Evolutionary conservation across 2,329 filamentous ascomycete genomes (phyloP).

Genomic region (Phaeoacremonium minimum): DNA sequence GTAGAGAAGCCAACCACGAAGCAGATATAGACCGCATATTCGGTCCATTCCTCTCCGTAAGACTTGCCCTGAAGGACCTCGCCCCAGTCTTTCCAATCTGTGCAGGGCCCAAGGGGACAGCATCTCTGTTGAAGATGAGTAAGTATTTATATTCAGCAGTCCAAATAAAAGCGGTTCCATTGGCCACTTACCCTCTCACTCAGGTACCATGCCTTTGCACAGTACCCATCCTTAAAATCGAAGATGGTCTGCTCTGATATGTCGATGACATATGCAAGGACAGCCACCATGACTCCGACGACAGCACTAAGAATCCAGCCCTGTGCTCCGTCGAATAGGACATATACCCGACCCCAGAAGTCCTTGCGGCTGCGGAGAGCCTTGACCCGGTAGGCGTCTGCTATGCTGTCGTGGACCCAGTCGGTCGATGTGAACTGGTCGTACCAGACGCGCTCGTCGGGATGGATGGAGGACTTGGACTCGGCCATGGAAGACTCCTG

Average conservation of each 20-base stretch:
- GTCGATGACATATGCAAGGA: conserved; percentile 84
- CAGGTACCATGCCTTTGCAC: conserved; percentile 64
- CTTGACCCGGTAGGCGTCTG: conserved; percentile 86
- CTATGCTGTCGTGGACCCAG: conserved; percentile 97
- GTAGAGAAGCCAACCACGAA: conserved; percentile 67
- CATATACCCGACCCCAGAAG: conserved; percentile 71
- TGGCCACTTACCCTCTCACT: conserved; percentile 57
- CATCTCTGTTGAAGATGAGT: conserved; percentile 35
- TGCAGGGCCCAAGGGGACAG: conserved; percentile 52
- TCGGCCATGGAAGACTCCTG: conserved; percentile 57
- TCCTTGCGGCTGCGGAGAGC: conserved; percentile 77
- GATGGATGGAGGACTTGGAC: conserved; percentile 61
- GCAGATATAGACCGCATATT: conserved; percentile 72
- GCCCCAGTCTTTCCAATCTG: conserved; percentile 54
- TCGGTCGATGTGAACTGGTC: conserved; percentile 97
- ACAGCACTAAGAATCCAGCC: conserved; percentile 92
- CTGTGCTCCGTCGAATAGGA: conserved; percentile 81
- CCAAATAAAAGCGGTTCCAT: conserved; percentile 1
- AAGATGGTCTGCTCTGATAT: conserved; percentile 81
- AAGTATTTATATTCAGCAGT: too few species aligned
- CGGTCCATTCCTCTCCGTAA: conserved; percentile 56
- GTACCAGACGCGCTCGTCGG: conserved; percentile 93
- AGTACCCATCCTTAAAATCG: conserved; percentile 90
- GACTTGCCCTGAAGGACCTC: conserved; percentile 39
- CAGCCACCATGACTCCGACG: conserved; percentile 80